Percentiles rank a stretch among this genome's conserved stretches.
These are phyloP conservation scores for Saturnispora mendoncae DNA, from an alignment of 805 yeast genomes.

Conservation along the genomic window DNA sequence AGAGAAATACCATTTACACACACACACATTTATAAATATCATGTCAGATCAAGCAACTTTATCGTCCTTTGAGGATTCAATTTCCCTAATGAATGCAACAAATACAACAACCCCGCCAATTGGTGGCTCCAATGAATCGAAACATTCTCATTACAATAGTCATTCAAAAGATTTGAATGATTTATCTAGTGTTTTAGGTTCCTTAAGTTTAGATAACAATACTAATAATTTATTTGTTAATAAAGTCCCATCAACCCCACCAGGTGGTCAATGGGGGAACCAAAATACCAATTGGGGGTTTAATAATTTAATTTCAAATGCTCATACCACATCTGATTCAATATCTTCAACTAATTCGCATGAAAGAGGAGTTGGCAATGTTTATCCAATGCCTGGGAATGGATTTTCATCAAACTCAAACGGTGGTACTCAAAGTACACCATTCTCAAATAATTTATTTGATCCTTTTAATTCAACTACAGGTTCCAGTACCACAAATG, in stretches of 20 bases:
- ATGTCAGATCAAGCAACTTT: conserved; percentile 31
- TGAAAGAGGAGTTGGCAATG: conserved; percentile 2
- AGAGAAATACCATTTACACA: neutral
- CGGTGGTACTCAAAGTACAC: conserved; percentile 4
- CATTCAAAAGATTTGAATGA: conserved; percentile 27
- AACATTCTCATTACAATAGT: conserved; percentile 11
- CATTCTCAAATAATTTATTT: conserved; percentile 4
- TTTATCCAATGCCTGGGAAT: conserved; percentile 3
- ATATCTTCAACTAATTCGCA: conserved; percentile 10
- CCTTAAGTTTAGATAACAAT: conserved; percentile 33
- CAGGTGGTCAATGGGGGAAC: conserved; percentile 16
- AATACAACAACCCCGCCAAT: conserved; percentile 28
- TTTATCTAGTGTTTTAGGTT: conserved; percentile 40
- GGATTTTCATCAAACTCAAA: too few relatives aligned
- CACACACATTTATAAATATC: neutral
- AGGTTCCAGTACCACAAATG: neutral
- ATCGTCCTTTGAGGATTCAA: conserved; percentile 27
- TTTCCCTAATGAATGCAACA: conserved; percentile 18
- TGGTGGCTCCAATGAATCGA: conserved; percentile 18
- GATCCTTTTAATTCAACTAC: conserved; percentile 3
- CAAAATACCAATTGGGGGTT: conserved; percentile 13
- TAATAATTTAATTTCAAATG: conserved; percentile 15
- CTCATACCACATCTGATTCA: conserved; percentile 12
- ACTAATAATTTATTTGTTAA: conserved; percentile 17
- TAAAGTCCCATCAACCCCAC: conserved; percentile 24